Evolutionary conservation across 2,329 filamentous ascomycete genomes (phyloP), one percentile per base, ranked within the genome.

Genomic region (Cryphonectria naterciae): DNA sequence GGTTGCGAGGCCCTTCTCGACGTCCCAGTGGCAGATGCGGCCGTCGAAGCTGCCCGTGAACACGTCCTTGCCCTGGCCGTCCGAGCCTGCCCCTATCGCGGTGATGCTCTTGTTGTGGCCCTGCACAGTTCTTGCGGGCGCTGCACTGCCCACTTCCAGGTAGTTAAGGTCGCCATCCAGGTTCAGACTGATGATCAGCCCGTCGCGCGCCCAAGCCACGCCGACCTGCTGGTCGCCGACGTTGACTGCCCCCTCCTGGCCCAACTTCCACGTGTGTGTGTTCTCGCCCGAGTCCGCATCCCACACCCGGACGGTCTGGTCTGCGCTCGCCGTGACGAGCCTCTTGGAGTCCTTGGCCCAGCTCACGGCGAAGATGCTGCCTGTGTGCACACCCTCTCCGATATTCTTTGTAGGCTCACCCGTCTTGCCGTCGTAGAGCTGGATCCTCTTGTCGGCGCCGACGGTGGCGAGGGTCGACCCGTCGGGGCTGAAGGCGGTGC

Each of bases 281-380:
- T 89, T 88, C 78, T 92, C 92, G 46, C 92, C 93, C 19, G 90
- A 86, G 78, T 97, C 93, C 2, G 89, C 90, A 77, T 98, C 95
- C 96, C 96, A 99, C 37, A 98, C 87, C 80, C 94, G 95, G 69
- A 99, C 93, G 0, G 94, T 98, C 82, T 96, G 94, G 79, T 99
- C 96, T 11, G 94, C 95, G 77, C 94, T 97, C 22, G 94, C 93
- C 1, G 96, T 99, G 39, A 93, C 95, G 74, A 99, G 90, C 76
- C 89, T 90, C 78, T 91, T 94, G 37, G 94, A 94, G 79, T 98
- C 94, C 72, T 89, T 89, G 1, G 93, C 89, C 96, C 96, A 99
- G 25, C 93, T 94, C 6, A 98, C 90, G 32, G 92, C 91, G 78
- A 98, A 97, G 71, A 99, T 96, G 79, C 94, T 97, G 64, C 96